These are phyloP conservation scores for Irpex lacteus DNA, from an alignment of 1,284 basidiomycete species.

Conservation along the genomic window DNA sequence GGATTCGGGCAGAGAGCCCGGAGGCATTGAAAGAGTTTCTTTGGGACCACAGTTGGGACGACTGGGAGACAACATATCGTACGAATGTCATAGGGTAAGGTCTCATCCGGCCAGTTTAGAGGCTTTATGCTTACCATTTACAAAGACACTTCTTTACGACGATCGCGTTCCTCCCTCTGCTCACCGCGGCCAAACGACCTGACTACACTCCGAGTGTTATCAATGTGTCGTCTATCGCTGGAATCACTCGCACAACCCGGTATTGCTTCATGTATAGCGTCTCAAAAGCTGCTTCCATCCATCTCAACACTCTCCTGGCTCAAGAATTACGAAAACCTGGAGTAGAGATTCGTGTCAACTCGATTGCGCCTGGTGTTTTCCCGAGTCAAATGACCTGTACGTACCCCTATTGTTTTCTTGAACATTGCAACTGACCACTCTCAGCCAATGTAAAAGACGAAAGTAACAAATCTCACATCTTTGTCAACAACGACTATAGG, in stretches of 20 bases:
- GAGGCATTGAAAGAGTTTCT: constrained; percentile 31
- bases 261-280: constrained; percentile 38
- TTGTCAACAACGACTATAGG: constrained; percentile 25
- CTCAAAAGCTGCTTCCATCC: constrained; percentile 37
- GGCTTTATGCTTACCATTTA: not conserved
- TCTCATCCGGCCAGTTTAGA: not conserved
- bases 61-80: constrained; percentile 35
- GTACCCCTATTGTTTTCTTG: constrained; percentile 8
- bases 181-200: constrained; percentile 28
- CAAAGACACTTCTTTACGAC: constrained; percentile 33
- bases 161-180: constrained; percentile 37
- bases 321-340: constrained; percentile 33
- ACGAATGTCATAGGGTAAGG: constrained; percentile 35
- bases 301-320: constrained; percentile 35
- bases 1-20: constrained; percentile 28
- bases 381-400: constrained; percentile 38
- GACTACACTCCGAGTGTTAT: constrained; percentile 32
- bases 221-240: constrained; percentile 37
- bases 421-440: not conserved
- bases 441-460: constrained; percentile 31
- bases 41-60: constrained; percentile 29
- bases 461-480: constrained; percentile 33
- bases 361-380: constrained; percentile 37
- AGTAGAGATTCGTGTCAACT: constrained; percentile 35
- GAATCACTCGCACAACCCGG: constrained; percentile 34